phyloP scores from a whole-genome alignment of 1,284 basidiomycete genomes.

The Wallemia mellicola region DNA sequence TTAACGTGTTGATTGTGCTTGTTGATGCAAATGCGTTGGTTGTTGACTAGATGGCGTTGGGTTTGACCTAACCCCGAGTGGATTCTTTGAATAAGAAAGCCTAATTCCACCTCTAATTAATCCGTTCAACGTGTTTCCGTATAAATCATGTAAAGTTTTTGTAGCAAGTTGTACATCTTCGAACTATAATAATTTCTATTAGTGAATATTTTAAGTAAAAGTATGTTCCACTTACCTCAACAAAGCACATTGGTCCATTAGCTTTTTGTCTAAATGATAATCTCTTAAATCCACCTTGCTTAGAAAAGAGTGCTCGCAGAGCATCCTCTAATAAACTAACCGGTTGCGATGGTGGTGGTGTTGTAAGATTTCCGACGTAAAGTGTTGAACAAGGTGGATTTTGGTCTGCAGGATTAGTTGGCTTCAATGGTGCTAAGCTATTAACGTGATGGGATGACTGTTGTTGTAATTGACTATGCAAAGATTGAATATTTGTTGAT shows the following conservation, averaged over 20 bases:
- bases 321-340: constrained; percentile 56
- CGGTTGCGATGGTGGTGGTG: constrained; percentile 28
- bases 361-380: constrained; percentile 70
- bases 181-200: constrained; percentile 27
- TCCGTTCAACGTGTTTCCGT: constrained; percentile 66
- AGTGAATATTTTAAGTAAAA: constrained; percentile 2
- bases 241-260: constrained; percentile 92
- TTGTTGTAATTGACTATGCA: background rate
- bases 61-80: constrained; percentile 26
- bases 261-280: constrained; percentile 83
- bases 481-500: background rate
- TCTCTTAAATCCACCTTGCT: constrained; percentile 55
- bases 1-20: background rate
- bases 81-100: constrained; percentile 84
- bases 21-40: background rate
- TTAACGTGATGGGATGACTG: background rate
- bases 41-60: background rate
- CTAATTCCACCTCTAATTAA: constrained; percentile 83
- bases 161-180: constrained; percentile 63
- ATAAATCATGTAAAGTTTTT: constrained; percentile 56
- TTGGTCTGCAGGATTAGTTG: constrained; percentile 41
- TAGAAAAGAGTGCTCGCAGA: constrained; percentile 46
- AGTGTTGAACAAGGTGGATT: constrained; percentile 39
- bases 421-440: constrained; percentile 2
- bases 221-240: constrained; percentile 29